Evolutionary conservation across 257 asterid genomes (phyloP), one percentile per base, ranked within the genome.

Genomic region (Lithospermum erythrorhizon): DNA sequence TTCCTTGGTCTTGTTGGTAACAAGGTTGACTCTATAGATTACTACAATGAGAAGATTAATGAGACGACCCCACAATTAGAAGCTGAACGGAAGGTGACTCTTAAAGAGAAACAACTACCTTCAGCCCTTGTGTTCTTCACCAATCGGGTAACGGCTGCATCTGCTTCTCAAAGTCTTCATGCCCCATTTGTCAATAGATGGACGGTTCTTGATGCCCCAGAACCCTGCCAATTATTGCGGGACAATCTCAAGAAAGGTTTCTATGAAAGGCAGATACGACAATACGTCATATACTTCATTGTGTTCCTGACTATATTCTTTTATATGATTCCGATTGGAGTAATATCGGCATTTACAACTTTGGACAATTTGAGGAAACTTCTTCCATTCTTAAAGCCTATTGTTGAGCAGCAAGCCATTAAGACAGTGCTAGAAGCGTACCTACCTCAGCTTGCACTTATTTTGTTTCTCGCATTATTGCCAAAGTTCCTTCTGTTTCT

Each of bases 361-460:
- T 78, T 91, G 56, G 87, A 62, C 7, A 88, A 91, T 64, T 68
- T 91, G 81, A 59, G 65, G 81, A 91, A 91, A 79, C 27, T 76
- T 61, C 83, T 91, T 56, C 95, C 95, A 0, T 88, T 91, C 59
- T 48, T 86, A 30, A 81, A 91, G 70, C 79, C 84, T 3, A 59
- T 91, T 41, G 75, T 88, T 51, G 75, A 79, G 11, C 62, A 29
- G 59, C 7, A 62, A 0, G 72, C 54, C 4, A 24, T 88, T 60
- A 86, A 62, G 79, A 86, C 98, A 18, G 77, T 91, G 54, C 74
- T 91, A 9, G 87, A 82, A 73, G 98, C 98, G 0, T 91, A 68
- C 75, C 73, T 91, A 65, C 98, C 98, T 64, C 98, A 91, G 81
- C 69, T 91, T 23, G 98, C 95, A 0, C 98, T 91, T 58, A 71